Evolutionary conservation across 371 early-diverging fungal genomes (phyloP), one percentile per base, ranked within the genome.

Genomic region (Mucor velutinosus): DNA sequence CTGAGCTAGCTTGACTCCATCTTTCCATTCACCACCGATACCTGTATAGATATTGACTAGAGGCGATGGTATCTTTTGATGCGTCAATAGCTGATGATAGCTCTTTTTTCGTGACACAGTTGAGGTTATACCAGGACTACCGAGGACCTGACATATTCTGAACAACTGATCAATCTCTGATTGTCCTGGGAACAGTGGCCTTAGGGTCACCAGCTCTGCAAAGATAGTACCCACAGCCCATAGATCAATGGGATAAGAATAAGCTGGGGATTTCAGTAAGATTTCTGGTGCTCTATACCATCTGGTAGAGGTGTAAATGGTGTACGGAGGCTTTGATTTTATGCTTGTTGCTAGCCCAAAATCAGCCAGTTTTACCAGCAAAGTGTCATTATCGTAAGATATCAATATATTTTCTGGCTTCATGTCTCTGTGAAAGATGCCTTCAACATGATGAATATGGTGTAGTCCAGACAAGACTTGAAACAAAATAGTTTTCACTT

Each of bases 201-300:
- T 77, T 17, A 93, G 80, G 11, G 87, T 89, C 41, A 92, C 84
- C 27, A 99, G 72, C 79, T 99, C 99, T 11, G 95, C 94, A 14
- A 94, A 79, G 25, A 99, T 97, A 4, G 93, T 85, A 1, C 99
- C 99, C 0, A 97, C 85, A 1, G 98, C 98, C 99, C 99, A 99
- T 21, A 99, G 83, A 78, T 99, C 99, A 32, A 99, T 94, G 7
- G 98, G 96, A 33, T 89, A 93, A 12, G 93, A 89, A 70, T 99
- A 99, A 33, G 78, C 78, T 1, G 92, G 87, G 10, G 90, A 89
- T 27, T 93, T 89, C 35, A 98, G 81, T 17, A 99, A 75, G 4
- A 99, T 91, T 81, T 99, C 99, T 29, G 99, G 99, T 7, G 99
- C 95, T 32, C 99, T 91, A 78, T 99, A 93, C 98, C 98, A 98